A percentile compares a stretch with the other conserved stretches of the same genome.
These are phyloP conservation scores for Ophiostoma fasciatum DNA, from an alignment of 2,329 filamentous ascomycete species.

Conservation along the genomic window DNA sequence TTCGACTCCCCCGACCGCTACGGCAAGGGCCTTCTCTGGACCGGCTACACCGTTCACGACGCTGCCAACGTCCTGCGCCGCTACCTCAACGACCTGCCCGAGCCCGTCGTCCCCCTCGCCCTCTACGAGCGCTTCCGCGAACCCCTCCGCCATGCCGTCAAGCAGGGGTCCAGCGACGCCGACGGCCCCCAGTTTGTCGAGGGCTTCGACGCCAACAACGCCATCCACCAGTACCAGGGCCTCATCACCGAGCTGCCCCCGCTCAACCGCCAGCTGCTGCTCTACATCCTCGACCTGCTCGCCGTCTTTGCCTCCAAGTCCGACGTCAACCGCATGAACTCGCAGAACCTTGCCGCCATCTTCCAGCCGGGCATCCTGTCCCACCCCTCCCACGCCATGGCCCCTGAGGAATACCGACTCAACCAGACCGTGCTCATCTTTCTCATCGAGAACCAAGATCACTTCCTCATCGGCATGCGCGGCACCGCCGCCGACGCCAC, in stretches of 20 bases:
- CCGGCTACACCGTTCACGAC: slow-evolving; percentile 95
- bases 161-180: slow-evolving; percentile 55
- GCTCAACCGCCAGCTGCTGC: slow-evolving; percentile 78
- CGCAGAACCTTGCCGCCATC: slow-evolving; percentile 84
- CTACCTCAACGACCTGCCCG: slow-evolving; percentile 90
- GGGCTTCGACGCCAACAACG: slow-evolving; percentile 56
- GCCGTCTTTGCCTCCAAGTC: slow-evolving; percentile 96
- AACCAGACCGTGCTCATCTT: slow-evolving; percentile 98
- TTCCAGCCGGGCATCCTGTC: slow-evolving; percentile 95
- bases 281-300: slow-evolving; percentile 90
- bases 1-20: slow-evolving; percentile 94
- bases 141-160: slow-evolving; percentile 58
- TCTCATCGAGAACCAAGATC: slow-evolving; percentile 94
- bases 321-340: slow-evolving; percentile 92
- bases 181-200: slow-evolving; percentile 58
- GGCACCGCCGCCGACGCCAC: slow-evolving; percentile 93
- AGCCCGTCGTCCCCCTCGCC: slow-evolving; percentile 88
- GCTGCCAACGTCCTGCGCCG: slow-evolving; percentile 89
- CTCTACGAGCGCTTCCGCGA: slow-evolving; percentile 86
- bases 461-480: slow-evolving; percentile 96
- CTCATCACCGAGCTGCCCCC: slow-evolving; percentile 88
- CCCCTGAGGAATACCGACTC: slow-evolving; percentile 80
- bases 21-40: slow-evolving; percentile 93
- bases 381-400: slow-evolving; percentile 89
- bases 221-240: slow-evolving; percentile 71